These are phyloP conservation scores for Pseudofabraea citricarpa DNA, from an alignment of 2,329 filamentous ascomycete genomes.

Conservation along the genomic window DNA sequence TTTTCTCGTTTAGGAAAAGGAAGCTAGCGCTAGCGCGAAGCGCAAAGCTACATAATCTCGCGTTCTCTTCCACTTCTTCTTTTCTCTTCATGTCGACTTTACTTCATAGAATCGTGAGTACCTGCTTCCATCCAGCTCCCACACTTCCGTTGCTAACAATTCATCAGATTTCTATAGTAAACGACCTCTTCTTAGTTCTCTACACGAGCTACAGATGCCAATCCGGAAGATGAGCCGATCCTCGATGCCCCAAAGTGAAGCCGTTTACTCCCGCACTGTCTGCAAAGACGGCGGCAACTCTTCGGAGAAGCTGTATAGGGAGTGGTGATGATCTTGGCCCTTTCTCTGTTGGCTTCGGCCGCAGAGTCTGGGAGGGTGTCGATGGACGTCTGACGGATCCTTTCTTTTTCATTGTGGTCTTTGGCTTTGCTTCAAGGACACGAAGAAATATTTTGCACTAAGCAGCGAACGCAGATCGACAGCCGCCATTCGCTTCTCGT, in stretches of 20 bases:
- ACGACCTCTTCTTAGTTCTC: slow-evolving; percentile 84
- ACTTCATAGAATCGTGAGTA: too few relatives aligned
- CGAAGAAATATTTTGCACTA: too few relatives aligned
- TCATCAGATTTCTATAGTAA: slow-evolving; percentile 98
- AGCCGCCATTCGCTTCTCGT: too few relatives aligned
- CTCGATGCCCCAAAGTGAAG: slow-evolving; percentile 72
- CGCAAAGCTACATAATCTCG: too few relatives aligned
- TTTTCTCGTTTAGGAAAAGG: too few relatives aligned
- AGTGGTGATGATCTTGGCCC: slow-evolving; percentile 92
- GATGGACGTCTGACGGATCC: slow-evolving; percentile 82
- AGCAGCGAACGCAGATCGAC: too few relatives aligned
- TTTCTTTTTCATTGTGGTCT: slow-evolving; percentile 48
- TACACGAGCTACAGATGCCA: slow-evolving; percentile 87
- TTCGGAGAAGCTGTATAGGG: slow-evolving; percentile 59
- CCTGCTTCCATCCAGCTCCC: too few relatives aligned
- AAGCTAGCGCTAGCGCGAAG: too few relatives aligned
- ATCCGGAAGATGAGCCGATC: slow-evolving; percentile 61
- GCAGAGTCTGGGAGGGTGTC: slow-evolving; percentile 70
- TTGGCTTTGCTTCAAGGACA: slow-evolving; percentile 36
- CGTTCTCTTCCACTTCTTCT: too few relatives aligned
- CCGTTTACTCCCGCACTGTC: slow-evolving; percentile 53
- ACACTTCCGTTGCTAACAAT: too few relatives aligned
- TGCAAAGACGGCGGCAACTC: slow-evolving; percentile 53
- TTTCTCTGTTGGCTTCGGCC: slow-evolving; percentile 67
- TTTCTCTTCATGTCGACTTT: too few relatives aligned